Conservation (phyloP, 495 filamentous ascomycete species). For the Aspergillus nidulans region DNA sequence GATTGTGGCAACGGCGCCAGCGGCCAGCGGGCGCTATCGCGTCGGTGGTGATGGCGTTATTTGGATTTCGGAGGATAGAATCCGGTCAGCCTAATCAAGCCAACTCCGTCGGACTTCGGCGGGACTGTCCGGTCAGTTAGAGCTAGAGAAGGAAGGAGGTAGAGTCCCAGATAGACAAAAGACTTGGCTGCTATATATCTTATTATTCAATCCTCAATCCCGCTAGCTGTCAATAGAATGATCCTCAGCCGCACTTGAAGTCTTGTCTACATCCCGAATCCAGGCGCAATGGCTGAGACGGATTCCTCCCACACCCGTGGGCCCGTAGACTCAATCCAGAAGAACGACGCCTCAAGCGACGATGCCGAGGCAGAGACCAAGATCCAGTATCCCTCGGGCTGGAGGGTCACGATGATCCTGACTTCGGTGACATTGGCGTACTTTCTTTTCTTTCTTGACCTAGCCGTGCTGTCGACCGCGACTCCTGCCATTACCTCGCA, state of each 20-base stretch:
- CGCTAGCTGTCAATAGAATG: not conserved
- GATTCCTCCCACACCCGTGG: not conserved
- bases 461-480: not conserved
- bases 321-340: not conserved
- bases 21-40: too few relatives aligned
- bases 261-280: not conserved
- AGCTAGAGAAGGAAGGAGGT: not conserved
- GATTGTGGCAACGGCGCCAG: too few relatives aligned
- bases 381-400: not conserved
- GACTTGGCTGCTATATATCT: not conserved
- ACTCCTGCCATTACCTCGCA: not conserved
- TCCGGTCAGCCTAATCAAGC: not conserved
- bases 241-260: not conserved
- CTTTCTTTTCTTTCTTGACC: conserved; percentile 18
- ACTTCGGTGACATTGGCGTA: conserved; percentile 1
- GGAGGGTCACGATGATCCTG: not conserved
- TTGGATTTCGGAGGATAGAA: not conserved
- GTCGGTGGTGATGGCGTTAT: too few relatives aligned
- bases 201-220: not conserved
- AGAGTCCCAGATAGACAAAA: not conserved
- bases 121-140: not conserved
- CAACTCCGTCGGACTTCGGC: not conserved
- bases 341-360: not conserved
- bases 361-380: not conserved
- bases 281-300: not conserved